Percentiles rank a stretch among this genome's conserved stretches.
phyloP scores from a whole-genome alignment of 2,329 filamentous ascomycete species.

The Penicillium sp. region DNA sequence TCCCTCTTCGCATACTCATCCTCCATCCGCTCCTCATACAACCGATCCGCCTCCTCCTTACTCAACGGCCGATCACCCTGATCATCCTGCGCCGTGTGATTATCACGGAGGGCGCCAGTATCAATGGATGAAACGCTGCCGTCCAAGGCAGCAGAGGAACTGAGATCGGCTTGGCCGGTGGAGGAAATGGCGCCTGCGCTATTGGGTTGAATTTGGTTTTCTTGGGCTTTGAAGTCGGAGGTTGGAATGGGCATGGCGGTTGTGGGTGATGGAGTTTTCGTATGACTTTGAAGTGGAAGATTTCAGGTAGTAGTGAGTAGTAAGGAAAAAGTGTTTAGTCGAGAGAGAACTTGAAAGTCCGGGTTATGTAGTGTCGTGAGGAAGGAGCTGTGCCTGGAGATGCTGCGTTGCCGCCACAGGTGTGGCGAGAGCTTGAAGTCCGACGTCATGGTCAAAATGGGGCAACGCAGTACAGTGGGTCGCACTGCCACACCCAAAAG shows the following conservation, averaged over 20 bases:
- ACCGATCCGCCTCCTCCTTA: constrained; percentile 47
- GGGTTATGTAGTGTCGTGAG: background rate
- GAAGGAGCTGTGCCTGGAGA: constrained; percentile 4
- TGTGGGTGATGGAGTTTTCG: background rate
- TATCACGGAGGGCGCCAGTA: constrained; percentile 19
- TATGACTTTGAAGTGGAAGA: background rate
- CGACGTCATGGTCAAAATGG: constrained; percentile 8
- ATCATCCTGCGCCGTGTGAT: constrained; percentile 19
- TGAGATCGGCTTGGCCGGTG: constrained; percentile 24
- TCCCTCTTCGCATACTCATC: constrained; percentile 53
- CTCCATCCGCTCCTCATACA: constrained; percentile 53
- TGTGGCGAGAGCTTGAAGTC: constrained; percentile 14
- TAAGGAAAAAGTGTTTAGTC: background rate
- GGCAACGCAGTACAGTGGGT: background rate
- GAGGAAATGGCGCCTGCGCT: constrained; percentile 19
- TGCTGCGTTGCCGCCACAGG: constrained; percentile 9
- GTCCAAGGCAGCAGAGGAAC: constrained; percentile 17
- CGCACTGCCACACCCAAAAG: background rate
- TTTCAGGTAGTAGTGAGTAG: background rate
- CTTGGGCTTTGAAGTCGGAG: constrained; percentile 20
- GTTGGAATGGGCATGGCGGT: constrained; percentile 29
- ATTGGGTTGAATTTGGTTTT: constrained; percentile 25
- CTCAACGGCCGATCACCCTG: constrained; percentile 36
- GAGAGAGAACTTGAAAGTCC: background rate
- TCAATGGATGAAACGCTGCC: constrained; percentile 21